Evolutionary conservation across 2,329 filamentous ascomycete species (phyloP).

Genomic region (Claviceps paspali): DNA sequence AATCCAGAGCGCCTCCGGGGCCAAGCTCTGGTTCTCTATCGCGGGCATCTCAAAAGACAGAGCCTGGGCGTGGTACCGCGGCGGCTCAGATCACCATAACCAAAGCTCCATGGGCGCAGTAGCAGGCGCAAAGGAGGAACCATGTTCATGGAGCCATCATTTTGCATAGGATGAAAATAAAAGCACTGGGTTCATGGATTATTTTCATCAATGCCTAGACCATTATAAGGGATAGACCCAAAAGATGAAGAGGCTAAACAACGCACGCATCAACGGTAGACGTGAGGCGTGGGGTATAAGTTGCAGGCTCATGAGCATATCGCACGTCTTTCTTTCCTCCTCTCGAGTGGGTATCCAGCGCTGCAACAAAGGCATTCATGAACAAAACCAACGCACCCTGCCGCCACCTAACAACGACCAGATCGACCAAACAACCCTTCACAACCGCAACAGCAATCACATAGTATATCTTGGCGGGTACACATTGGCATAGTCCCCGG

Average conservation of each 20-base stretch:
- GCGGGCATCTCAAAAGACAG: conserved; percentile 9
- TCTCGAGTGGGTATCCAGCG: conserved; percentile 19
- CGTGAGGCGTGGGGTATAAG: conserved; percentile 15
- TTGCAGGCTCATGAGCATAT: conserved; percentile 13
- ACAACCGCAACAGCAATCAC: conserved; percentile 3
- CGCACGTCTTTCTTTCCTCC: conserved; percentile 9
- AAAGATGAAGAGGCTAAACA: conserved; percentile 5
- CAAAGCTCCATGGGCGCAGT: conserved; percentile 32
- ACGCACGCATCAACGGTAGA: conserved; percentile 4
- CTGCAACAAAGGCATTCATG: conserved; percentile 8
- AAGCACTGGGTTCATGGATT: not conserved
- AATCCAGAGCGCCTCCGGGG: conserved; percentile 20
- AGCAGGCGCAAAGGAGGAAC: not conserved
- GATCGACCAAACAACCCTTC: not conserved
- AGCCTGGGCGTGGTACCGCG: conserved; percentile 15
- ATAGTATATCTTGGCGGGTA: not conserved
- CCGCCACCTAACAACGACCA: conserved; percentile 4
- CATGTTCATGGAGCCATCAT: not conserved
- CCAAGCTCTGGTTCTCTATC: conserved; percentile 14
- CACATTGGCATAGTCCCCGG: not conserved
- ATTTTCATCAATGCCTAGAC: conserved; percentile 3
- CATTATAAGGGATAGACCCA: conserved; percentile 6
- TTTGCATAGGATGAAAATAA: not conserved
- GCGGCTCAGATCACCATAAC: conserved; percentile 26
- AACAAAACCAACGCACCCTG: conserved; percentile 7